Evolutionary conservation across 139 green algal species (phyloP).

Genomic region (Volvox africanus): DNA sequence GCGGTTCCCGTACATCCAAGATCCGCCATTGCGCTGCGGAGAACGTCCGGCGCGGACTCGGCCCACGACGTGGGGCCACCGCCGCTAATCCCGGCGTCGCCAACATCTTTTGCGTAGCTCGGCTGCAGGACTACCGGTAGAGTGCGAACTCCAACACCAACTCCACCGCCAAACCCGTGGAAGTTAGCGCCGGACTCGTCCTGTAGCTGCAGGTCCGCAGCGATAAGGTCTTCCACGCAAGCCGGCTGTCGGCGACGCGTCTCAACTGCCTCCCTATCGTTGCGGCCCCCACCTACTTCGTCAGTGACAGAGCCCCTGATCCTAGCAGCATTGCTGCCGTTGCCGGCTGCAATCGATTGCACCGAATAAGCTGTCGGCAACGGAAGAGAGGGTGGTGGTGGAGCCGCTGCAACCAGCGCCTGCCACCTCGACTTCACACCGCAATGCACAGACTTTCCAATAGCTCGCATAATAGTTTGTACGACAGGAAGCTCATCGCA

Average conservation of each 20-base stretch:
- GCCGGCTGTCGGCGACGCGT: background rate
- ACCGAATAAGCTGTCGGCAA: background rate
- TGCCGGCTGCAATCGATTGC: background rate
- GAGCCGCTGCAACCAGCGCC: background rate
- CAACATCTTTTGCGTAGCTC: background rate
- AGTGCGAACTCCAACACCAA: background rate
- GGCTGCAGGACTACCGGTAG: slow-evolving; percentile 38
- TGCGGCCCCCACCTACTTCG: background rate
- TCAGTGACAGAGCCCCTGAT: background rate
- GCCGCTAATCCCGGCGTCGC: background rate
- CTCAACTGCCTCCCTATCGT: background rate
- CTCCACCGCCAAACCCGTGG: background rate
- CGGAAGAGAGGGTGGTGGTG: background rate
- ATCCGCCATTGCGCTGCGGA: background rate
- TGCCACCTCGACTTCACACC: background rate
- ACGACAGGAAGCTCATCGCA: background rate
- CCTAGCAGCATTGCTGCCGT: background rate
- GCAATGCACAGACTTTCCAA: background rate
- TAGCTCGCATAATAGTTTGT: background rate
- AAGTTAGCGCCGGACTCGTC: background rate
- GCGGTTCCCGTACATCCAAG: background rate
- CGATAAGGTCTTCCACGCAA: slow-evolving; percentile 31
- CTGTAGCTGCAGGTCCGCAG: background rate
- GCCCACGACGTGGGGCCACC: background rate
- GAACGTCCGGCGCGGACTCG: background rate